phyloP scores from a whole-genome alignment of 805 yeast genomes.

The Saccharomyces jurei region DNA sequence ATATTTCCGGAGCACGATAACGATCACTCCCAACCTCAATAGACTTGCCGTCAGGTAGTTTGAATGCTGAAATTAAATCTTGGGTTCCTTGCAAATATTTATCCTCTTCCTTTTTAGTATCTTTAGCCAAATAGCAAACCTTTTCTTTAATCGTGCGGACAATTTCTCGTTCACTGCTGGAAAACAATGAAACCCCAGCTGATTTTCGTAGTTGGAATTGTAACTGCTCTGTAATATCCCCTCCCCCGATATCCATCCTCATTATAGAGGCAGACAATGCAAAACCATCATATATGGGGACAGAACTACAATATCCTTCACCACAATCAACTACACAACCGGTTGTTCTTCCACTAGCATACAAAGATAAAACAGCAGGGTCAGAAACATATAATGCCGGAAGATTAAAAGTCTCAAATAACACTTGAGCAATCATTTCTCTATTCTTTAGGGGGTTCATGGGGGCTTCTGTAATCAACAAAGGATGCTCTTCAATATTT shows the following conservation, averaged over 20 bases:
- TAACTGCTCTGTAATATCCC: constrained; percentile 73
- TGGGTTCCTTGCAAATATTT: constrained; percentile 27
- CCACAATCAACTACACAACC: constrained; percentile 89
- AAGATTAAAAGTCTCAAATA: constrained; percentile 85
- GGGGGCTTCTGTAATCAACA: constrained; percentile 84
- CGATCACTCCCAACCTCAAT: constrained; percentile 59
- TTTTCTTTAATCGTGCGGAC: constrained; percentile 73
- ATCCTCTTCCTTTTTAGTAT: constrained; percentile 50
- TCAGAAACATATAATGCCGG: constrained; percentile 93
- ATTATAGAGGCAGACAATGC: constrained; percentile 63
- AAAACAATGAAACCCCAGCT: constrained; percentile 54
- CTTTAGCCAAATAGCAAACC: constrained; percentile 55
- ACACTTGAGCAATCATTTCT: constrained; percentile 83
- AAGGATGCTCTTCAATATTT: constrained; percentile 73
- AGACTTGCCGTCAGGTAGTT: constrained; percentile 77
- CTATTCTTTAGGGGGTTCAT: constrained; percentile 77
- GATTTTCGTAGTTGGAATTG: constrained; percentile 57
- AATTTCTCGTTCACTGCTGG: constrained; percentile 76
- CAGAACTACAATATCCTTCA: constrained; percentile 83
- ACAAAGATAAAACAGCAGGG: constrained; percentile 78
- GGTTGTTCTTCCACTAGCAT: constrained; percentile 85
- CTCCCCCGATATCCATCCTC: constrained; percentile 75
- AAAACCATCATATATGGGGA: constrained; percentile 88
- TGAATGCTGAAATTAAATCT: constrained; percentile 33
- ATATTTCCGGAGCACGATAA: constrained; percentile 69